Evolutionary conservation across 257 asterid genomes (phyloP), one percentile per base, ranked within the genome.

Genomic region (Cordia subcordata): DNA sequence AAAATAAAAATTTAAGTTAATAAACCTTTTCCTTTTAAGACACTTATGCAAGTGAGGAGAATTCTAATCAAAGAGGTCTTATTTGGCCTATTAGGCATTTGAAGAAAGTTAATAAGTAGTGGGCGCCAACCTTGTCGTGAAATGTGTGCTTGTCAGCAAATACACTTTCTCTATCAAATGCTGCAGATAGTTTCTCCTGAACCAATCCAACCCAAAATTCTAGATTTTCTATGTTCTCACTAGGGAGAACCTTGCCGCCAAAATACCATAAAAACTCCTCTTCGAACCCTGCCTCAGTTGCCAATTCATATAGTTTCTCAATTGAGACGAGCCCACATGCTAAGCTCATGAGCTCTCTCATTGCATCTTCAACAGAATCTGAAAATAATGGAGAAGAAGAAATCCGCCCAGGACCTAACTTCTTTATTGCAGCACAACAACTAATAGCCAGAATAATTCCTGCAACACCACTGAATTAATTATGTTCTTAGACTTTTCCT

Each of bases 251-350:
- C 65, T 72, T 85, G 45, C 80, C 64, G 46, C 93, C 95, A 58
- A 83, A 88, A 78, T 85, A 87, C 37, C 60, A 63, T 50, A 85
- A 66, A 70, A 85, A 85, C 32, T 78, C 77, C 66, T 83, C 88
- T 75, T 85, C 96, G 44, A 83, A 88, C 49, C 95, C 96, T 33
- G 96, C 96, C 75, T 81, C 86, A 60, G 67, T 68, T n/a, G 96
- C 90, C 66, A 88, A 73, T 20, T 65, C 77, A 69, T 88, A 83
- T 72, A 83, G 71, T 65, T 88, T 81, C 18, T 81, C 78, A 47
- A 81, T 66, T 62, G 93, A 67, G 63, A 80, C 85, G 13, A 72
- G 79, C 35, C 68, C 62, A 13, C 62, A 68, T 37, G 96, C 79
- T 68, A 71, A 68, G 64, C 53, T 75, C 88, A 88, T 79, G 49